Base-by-base conservation (phyloP, 208 protist genomes). In the Acanthamoeba sp. region DNA sequence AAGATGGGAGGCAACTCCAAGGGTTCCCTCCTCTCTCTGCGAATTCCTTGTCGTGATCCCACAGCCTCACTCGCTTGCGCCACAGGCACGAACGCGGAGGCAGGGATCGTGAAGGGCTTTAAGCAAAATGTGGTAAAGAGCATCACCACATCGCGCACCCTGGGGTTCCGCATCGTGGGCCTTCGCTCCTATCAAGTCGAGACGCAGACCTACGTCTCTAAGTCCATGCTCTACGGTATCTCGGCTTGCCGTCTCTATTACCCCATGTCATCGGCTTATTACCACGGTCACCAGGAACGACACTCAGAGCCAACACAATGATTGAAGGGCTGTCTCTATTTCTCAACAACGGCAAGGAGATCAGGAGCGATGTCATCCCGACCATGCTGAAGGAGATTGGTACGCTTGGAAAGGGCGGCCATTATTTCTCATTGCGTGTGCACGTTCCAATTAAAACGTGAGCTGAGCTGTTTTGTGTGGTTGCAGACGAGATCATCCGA, bases 1-100 rank as follows among this genome's bases (percentile, higher is more conserved):
- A 88, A 88, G 45, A 88, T 88, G 40, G 78, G 78, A 40, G 50
- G 69, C 69, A 78, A 78, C 38, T 78, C 69, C 69, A 78, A 78
- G 38, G 69, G 69, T 78, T 0, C 52, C 9, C 0, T 27, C 22
- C 9, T 24, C 18, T 5, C 50, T 57, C 45, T 50, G 64, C 6
- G n/a, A n/a, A n/a, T 40, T 40, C 24, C 5, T 10, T 27, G 10
- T 71, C 32, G 32, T 29, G 10, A 9, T 32, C 14, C 29, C 32
- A 38, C 6, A 40, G 64, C 14, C 27, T 40, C 4, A n/a, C 2
- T 29, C 10, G 32, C 16, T 24, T 59, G 52, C 6, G 18, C 22
- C 1, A 4, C 59, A 78, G 69, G 69, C 42, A 78, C 69, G 34
- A 78, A 78, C 38, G 16, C 69, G 22, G 69, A 78, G 38, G 69